Conservation (phyloP, 495 filamentous ascomycete genomes). For the Penicillium taxi region DNA sequence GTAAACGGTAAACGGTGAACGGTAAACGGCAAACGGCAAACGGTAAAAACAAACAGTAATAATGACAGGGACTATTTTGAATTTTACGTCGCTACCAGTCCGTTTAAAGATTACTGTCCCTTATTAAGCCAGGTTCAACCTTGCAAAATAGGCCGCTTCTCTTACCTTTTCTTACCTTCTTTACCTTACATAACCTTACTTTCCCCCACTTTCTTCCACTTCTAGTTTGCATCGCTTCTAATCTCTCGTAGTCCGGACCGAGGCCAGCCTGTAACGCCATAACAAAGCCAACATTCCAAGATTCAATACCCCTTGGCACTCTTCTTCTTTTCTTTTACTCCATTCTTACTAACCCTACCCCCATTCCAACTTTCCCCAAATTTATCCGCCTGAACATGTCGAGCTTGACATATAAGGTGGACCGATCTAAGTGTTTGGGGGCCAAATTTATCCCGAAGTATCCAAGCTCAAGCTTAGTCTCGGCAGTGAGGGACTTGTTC, state of each 20-base stretch:
- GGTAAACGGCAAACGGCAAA: too few species aligned
- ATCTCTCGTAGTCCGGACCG: constrained; percentile 22
- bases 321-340: constrained; percentile 1
- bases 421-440: constrained; percentile 5
- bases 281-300: too few species aligned
- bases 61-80: too few species aligned
- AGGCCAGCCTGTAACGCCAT: constrained; percentile 7
- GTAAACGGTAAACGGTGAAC: too few species aligned
- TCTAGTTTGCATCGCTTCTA: constrained; percentile 17
- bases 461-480: background rate
- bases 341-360: constrained; percentile 6
- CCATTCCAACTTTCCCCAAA: constrained; percentile 2
- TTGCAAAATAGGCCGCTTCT: too few species aligned
- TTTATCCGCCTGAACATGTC: constrained; percentile 14
- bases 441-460: background rate
- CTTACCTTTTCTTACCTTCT: background rate
- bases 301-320: constrained; percentile 5
- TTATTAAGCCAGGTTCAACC: too few species aligned
- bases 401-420: constrained; percentile 11
- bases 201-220: constrained; percentile 3
- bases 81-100: too few species aligned
- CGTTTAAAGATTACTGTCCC: too few species aligned
- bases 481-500: constrained; percentile 4
- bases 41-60: too few species aligned
- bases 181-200: background rate